Evolutionary conservation across 129 eudicot species (phyloP).

Genomic region (Calendula officinalis): DNA sequence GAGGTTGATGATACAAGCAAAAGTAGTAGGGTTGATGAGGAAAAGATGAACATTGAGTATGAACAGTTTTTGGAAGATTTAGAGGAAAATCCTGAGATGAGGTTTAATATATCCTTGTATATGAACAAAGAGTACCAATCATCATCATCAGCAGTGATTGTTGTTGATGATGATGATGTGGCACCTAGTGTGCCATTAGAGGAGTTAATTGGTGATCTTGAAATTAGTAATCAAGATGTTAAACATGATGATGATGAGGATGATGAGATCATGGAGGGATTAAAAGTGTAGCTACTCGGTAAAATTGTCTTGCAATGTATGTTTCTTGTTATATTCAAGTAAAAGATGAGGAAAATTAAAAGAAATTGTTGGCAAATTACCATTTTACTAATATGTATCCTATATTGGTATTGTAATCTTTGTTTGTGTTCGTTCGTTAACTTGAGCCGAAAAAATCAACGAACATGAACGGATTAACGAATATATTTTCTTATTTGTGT

Average conservation of each 20-base stretch:
- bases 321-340: too few relatives aligned
- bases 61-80: slow-evolving; percentile 58
- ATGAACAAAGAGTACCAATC: slow-evolving; percentile 52
- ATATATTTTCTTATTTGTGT: too few relatives aligned
- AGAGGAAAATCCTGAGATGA: slow-evolving; percentile 69
- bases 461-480: too few relatives aligned
- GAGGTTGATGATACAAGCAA: slow-evolving; percentile 47
- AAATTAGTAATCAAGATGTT: slow-evolving; percentile 36
- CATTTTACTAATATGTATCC: too few relatives aligned
- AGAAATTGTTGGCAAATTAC: too few relatives aligned
- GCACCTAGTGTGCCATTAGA: slow-evolving; percentile 50
- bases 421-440: too few relatives aligned
- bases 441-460: too few relatives aligned
- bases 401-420: too few relatives aligned
- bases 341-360: too few relatives aligned
- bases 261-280: too few relatives aligned
- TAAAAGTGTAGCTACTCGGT: too few relatives aligned
- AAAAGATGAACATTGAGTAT: slow-evolving; percentile 53
- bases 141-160: slow-evolving; percentile 45
- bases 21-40: slow-evolving; percentile 40
- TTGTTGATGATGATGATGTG: slow-evolving; percentile 49
- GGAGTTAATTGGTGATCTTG: slow-evolving; percentile 60
- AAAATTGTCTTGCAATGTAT: too few relatives aligned
- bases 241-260: slow-evolving; percentile 23
- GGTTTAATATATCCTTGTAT: slow-evolving; percentile 55